Evolutionary conservation across 2,329 filamentous ascomycete species (phyloP).

Genomic region (Cladosporium sp.): DNA sequence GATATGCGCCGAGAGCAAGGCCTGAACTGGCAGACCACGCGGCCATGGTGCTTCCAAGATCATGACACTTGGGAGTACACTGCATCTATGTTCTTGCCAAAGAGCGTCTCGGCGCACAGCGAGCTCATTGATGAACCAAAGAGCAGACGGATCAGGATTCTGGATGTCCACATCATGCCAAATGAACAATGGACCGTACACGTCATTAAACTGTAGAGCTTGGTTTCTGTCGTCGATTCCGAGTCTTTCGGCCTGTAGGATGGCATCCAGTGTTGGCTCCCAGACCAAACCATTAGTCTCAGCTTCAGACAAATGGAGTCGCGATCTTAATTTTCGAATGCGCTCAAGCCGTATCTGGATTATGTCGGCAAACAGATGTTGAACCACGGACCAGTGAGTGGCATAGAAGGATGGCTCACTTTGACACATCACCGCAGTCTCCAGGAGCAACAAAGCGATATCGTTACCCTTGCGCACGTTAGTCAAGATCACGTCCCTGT

Average conservation of each 20-base stretch:
- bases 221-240: constrained; percentile 28
- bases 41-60: constrained; percentile 37
- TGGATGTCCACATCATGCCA: constrained; percentile 7
- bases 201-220: constrained; percentile 22
- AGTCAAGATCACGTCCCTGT: background rate
- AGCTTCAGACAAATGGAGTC: constrained; percentile 26
- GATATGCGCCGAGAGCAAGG: constrained; percentile 31
- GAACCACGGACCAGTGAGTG: constrained; percentile 24
- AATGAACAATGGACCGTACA: constrained; percentile 20
- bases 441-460: constrained; percentile 35
- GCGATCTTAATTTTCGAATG: constrained; percentile 24
- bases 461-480: constrained; percentile 32
- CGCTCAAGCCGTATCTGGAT: constrained; percentile 24
- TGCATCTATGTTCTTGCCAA: constrained; percentile 36
- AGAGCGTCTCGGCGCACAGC: constrained; percentile 38
- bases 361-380: constrained; percentile 25
- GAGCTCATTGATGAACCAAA: constrained; percentile 41
- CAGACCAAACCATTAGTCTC: constrained; percentile 33
- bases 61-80: constrained; percentile 29
- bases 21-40: constrained; percentile 40
- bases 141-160: constrained; percentile 28
- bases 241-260: constrained; percentile 27
- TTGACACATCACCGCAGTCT: constrained; percentile 35
- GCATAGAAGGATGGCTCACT: constrained; percentile 39
- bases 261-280: constrained; percentile 30